Conservation (phyloP, 257 asterid species). For the Solanum tacnaense region DNA sequence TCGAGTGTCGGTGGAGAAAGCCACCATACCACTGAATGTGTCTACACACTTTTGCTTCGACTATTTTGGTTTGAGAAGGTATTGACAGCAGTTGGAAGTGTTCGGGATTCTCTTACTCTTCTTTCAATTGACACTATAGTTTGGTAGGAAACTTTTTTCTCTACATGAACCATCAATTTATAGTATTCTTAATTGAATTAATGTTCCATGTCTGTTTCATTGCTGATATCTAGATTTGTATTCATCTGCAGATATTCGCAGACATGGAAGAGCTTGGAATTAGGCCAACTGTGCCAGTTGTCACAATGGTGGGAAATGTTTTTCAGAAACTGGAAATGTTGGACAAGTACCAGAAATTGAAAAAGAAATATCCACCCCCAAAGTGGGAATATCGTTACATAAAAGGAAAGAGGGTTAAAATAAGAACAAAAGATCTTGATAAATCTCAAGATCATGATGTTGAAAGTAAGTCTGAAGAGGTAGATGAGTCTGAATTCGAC, state of each 20-base stretch:
- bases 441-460: neutral
- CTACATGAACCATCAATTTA: neutral
- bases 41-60: neutral
- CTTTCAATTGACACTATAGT: neutral
- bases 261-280: constrained; percentile 96
- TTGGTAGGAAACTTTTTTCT: neutral
- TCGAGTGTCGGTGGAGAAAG: neutral
- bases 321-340: constrained; percentile 63
- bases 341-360: constrained; percentile 57
- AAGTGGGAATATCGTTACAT: constrained; percentile 73
- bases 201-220: neutral
- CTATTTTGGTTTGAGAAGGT: neutral
- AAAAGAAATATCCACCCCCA: constrained; percentile 74
- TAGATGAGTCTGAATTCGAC: constrained; percentile 10
- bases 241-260: constrained; percentile 57
- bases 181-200: neutral
- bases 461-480: constrained; percentile 9
- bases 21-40: neutral
- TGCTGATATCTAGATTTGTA: neutral
- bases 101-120: neutral
- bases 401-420: constrained; percentile 70
- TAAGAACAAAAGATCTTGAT: constrained; percentile 29
- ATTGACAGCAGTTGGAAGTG: neutral
- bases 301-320: constrained; percentile 66
- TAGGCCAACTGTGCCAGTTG: constrained; percentile 48